Percentiles rank a stretch among this genome's conserved stretches.
Evolutionary conservation across 1,139 yeast species (phyloP).

Genomic region (Taphrina populina): DNA sequence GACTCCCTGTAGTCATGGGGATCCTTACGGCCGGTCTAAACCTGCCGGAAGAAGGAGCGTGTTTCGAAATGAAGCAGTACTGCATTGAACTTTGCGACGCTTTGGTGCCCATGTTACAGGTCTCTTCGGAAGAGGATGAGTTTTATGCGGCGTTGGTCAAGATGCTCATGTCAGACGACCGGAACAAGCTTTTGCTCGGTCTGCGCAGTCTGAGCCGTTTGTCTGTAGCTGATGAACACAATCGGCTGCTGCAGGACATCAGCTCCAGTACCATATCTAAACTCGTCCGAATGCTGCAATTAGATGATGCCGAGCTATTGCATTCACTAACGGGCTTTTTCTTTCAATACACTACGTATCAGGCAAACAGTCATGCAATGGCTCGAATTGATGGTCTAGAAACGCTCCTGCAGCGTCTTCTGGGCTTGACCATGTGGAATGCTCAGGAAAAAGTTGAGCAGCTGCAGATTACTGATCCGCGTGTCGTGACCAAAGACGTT

Average conservation of each 20-base stretch:
- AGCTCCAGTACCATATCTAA: slow-evolving; percentile 44
- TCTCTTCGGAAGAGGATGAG: slow-evolving; percentile 56
- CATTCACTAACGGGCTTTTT: slow-evolving; percentile 65
- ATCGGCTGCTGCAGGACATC: slow-evolving; percentile 40
- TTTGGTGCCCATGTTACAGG: slow-evolving; percentile 76
- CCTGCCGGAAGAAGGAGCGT: slow-evolving; percentile 47
- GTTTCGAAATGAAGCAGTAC: slow-evolving; percentile 66
- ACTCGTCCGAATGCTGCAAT: slow-evolving; percentile 47
- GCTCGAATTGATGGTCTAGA: slow-evolving; percentile 36
- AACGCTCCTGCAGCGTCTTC: slow-evolving; percentile 49
- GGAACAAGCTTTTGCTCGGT: slow-evolving; percentile 47
- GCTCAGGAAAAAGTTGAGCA: slow-evolving; percentile 43
- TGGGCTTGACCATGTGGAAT: slow-evolving; percentile 57
- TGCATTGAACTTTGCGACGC: slow-evolving; percentile 80
- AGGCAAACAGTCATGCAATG: slow-evolving; percentile 44
- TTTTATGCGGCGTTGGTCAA: slow-evolving; percentile 42
- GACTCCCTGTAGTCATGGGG: slow-evolving; percentile 46
- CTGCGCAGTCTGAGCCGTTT: slow-evolving; percentile 47
- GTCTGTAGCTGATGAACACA: slow-evolving; percentile 47
- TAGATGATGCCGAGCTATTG: slow-evolving; percentile 58
- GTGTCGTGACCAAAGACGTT: slow-evolving; percentile 34
- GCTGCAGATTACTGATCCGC: neutral
- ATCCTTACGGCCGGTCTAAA: slow-evolving; percentile 54
- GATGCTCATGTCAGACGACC: slow-evolving; percentile 43
- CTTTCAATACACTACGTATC: slow-evolving; percentile 62